Percentiles rank a stretch among this genome's conserved stretches.
These are phyloP conservation scores for Fusarium albosuccineum DNA, from an alignment of 2,329 filamentous ascomycete genomes.

Conservation along the genomic window DNA sequence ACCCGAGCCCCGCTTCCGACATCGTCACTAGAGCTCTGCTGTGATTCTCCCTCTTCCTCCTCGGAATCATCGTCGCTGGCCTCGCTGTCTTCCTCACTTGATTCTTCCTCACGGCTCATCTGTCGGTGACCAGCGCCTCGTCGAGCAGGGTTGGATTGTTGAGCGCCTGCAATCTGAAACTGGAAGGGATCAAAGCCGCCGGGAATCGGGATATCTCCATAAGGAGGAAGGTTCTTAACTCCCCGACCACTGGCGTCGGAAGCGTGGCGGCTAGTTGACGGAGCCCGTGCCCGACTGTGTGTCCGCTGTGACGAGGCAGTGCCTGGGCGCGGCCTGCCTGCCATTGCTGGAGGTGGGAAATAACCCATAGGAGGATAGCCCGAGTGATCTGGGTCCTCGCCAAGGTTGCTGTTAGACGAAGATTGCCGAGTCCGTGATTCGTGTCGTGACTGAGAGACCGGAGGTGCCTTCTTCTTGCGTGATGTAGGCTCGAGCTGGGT, in stretches of 20 bases:
- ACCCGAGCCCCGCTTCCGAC: constrained; percentile 53
- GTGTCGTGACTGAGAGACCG: constrained; percentile 44
- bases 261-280: constrained; percentile 55
- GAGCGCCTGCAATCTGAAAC: constrained; percentile 63
- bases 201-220: constrained; percentile 50
- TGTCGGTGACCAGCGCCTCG: constrained; percentile 45
- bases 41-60: constrained; percentile 45
- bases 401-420: constrained; percentile 53
- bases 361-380: constrained; percentile 64
- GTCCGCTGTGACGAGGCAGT: constrained; percentile 57
- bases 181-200: constrained; percentile 62
- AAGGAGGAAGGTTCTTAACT: constrained; percentile 48
- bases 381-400: constrained; percentile 51
- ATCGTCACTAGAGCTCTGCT: constrained; percentile 55
- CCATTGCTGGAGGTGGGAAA: constrained; percentile 61
- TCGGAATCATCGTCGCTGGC: constrained; percentile 45
- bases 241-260: constrained; percentile 59
- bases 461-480: constrained; percentile 51
- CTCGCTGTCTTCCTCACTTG: constrained; percentile 53
- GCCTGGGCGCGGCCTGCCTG: constrained; percentile 58
- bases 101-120: constrained; percentile 49
- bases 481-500: constrained; percentile 62
- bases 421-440: constrained; percentile 56
- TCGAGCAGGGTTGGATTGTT: constrained; percentile 51
- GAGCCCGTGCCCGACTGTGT: constrained; percentile 47